These are phyloP conservation scores for Trichopus zeylanicus DNA, from an alignment of 116 monocot species.

Conservation along the genomic window DNA sequence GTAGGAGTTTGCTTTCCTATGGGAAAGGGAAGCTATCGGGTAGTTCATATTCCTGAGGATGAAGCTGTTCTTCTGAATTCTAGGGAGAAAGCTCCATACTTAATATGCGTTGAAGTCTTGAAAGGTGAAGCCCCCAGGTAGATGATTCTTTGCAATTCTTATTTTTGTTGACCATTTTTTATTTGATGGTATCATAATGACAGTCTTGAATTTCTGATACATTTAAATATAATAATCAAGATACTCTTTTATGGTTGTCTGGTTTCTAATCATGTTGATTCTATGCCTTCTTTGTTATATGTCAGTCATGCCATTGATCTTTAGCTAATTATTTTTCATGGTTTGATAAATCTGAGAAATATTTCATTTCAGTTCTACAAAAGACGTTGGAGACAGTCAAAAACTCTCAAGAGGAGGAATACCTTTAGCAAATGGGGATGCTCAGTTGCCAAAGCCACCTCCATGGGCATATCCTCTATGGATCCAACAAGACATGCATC, in stretches of 20 bases:
- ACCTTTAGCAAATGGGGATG: conserved; percentile 95
- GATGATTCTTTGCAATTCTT: background rate
- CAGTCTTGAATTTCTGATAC: background rate
- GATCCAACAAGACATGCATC: conserved; percentile 49
- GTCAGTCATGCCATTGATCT: background rate
- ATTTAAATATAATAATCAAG: too few species aligned
- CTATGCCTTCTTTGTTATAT: background rate
- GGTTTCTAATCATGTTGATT: background rate
- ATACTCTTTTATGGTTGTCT: background rate
- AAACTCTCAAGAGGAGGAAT: conserved; percentile 85
- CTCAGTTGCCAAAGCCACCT: conserved; percentile 91
- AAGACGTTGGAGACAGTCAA: conserved; percentile 53
- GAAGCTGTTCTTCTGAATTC: conserved; percentile 94
- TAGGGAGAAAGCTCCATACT: conserved; percentile 94
- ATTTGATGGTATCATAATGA: background rate
- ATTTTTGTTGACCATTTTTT: background rate
- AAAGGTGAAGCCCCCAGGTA: conserved; percentile 92
- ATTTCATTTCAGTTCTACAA: conserved; percentile 41
- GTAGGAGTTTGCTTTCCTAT: conserved; percentile 95
- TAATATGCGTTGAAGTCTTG: conserved; percentile 96
- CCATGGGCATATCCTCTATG: conserved; percentile 98
- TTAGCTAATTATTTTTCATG: background rate
- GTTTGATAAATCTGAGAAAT: too few species aligned
- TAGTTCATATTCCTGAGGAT: conserved; percentile 90
- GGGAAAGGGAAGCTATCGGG: conserved; percentile 96